These are phyloP conservation scores for Arctostaphylos glauca DNA, from an alignment of 148 eudicot species.

Conservation along the genomic window DNA sequence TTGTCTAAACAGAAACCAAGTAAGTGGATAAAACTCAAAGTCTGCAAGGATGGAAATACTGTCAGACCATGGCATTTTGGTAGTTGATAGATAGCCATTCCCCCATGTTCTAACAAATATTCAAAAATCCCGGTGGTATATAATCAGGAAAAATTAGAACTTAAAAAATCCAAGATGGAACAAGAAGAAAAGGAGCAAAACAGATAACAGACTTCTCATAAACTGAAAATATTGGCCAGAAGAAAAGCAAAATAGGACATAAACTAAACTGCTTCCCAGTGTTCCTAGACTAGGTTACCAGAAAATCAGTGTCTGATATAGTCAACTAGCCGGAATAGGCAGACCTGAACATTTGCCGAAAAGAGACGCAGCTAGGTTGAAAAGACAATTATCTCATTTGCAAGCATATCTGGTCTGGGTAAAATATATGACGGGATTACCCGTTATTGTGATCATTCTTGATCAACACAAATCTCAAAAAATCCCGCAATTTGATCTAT, in stretches of 20 bases:
- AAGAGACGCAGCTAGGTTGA: too few relatives aligned
- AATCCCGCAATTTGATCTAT: too few relatives aligned
- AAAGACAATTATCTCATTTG: too few relatives aligned
- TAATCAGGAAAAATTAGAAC: not conserved
- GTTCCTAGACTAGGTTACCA: not conserved
- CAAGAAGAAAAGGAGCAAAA: not conserved
- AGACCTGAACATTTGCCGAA: too few relatives aligned
- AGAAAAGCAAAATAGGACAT: not conserved
- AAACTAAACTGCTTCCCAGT: not conserved
- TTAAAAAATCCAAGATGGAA: not conserved
- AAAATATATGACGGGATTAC: too few relatives aligned
- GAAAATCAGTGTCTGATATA: not conserved
- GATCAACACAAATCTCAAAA: too few relatives aligned
- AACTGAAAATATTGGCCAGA: too few relatives aligned
- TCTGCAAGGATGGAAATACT: not conserved
- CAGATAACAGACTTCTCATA: too few relatives aligned
- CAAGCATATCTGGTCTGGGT: too few relatives aligned
- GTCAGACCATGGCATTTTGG: not conserved
- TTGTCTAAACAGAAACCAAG: not conserved
- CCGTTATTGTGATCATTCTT: too few relatives aligned
- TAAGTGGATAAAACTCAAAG: not conserved
- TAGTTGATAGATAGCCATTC: not conserved
- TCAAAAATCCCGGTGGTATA: not conserved
- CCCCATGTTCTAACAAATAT: not conserved
- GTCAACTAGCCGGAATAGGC: not conserved